Base-by-base conservation (phyloP, 2,329 filamentous ascomycete genomes). In the Clathrospora elynae region DNA sequence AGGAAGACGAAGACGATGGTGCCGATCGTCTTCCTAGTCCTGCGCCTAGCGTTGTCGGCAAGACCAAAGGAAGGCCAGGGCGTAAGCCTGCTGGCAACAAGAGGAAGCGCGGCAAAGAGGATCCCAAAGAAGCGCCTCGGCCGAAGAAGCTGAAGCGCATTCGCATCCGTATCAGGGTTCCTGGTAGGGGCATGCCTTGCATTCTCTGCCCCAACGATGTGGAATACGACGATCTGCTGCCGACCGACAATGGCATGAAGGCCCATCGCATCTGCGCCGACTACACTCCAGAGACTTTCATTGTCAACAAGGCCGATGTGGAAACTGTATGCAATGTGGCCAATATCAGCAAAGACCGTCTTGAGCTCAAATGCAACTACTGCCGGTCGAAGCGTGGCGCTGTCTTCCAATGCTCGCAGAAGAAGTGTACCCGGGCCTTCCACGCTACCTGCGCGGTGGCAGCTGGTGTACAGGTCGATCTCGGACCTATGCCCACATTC, bases 371-470 rank as follows among this genome's bases (percentile, higher is more conserved):
- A 71, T 99, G 93, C 70, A 84, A 95, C 49, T 96, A 89, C 73
- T 99, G 93, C 66, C 88, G 91, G 22, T 95, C 90, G 20, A 95
- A 93, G 70, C 88, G 87, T 43, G 93, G 93, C n/a, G 90, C 90
- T 11, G 96, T 92, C 72, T 95, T 99, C 73, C 92, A 97, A 70
- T 99, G 93, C 71, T 95, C 90, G 1, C 86, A 90, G 57, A 92
- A 91, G 75, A 97, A 96, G 68, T 99, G 93, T 62, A 87, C 89
- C 3, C 80, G 93, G 52, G 87, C 92, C 6, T 99, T 96, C 71
- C 93, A 99, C 67, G 88, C 92, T 11, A 97, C 91, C 1, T 99
- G 93, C 67, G 93, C 93, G 2, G 86, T 90, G 6, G 85, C 92
- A 14, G 92, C 91, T 23, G 93, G 93, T 42, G 90, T 96, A 2